phyloP scores from a whole-genome alignment of 2,329 filamentous ascomycete species.

The Ceratocystis colombiana region DNA sequence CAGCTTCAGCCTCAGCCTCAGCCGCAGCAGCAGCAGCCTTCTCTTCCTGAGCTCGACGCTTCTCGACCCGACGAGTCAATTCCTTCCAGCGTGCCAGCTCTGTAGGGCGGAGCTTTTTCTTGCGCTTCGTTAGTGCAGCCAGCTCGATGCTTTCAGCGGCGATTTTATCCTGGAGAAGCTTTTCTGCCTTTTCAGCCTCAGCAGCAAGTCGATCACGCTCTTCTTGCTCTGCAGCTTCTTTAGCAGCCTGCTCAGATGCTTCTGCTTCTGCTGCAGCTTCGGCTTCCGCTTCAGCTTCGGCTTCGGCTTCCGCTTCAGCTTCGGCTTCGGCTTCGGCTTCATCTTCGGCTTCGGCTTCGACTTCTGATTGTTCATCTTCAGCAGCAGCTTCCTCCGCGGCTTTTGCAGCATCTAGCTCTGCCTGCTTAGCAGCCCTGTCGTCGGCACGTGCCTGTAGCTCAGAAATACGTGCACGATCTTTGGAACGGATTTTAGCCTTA shows the following conservation, averaged over 20 bases:
- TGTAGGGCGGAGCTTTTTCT: constrained; percentile 40
- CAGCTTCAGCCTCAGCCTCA: constrained; percentile 27
- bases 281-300: constrained; percentile 23
- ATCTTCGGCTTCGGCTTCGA: constrained; percentile 26
- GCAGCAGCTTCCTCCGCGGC: constrained; percentile 28
- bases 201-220: constrained; percentile 21
- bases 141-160: constrained; percentile 33
- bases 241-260: constrained; percentile 28
- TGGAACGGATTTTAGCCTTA: constrained; percentile 14
- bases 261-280: constrained; percentile 27
- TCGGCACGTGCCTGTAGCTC: constrained; percentile 20
- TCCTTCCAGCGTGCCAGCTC: constrained; percentile 39
- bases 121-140: constrained; percentile 39
- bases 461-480: constrained; percentile 16
- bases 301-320: constrained; percentile 18
- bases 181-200: background rate
- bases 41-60: constrained; percentile 29
- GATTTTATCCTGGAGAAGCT: constrained; percentile 10
- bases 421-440: constrained; percentile 27
- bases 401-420: constrained; percentile 22
- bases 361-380: constrained; percentile 20
- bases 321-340: background rate
- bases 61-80: constrained; percentile 33
- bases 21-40: constrained; percentile 26
- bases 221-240: constrained; percentile 28